Percentiles rank a stretch among this genome's conserved stretches.
Evolutionary conservation across 306 rosid species (phyloP).

Genomic region (Vicia faba): DNA sequence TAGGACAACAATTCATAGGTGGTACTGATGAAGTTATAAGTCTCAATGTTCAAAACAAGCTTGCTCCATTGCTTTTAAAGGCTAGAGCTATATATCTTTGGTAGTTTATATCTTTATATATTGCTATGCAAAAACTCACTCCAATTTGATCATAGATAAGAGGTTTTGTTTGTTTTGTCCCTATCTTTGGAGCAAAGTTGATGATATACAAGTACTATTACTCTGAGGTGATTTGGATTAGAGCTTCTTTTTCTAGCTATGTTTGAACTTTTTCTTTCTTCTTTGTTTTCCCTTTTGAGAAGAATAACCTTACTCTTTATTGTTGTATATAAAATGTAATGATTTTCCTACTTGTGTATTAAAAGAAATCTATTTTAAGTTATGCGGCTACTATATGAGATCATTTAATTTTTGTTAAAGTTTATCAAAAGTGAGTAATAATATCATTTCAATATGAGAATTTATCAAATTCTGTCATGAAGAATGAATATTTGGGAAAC

Average conservation of each 20-base stretch:
- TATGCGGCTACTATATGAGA: conserved; percentile 1
- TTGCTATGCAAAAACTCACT: conserved; percentile 18
- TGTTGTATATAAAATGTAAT: conserved; percentile 6
- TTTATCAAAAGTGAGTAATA: background rate
- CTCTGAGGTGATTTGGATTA: background rate
- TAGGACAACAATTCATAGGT: conserved; percentile 68
- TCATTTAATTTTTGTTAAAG: background rate
- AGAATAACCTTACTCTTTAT: background rate
- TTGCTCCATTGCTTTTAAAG: conserved; percentile 53
- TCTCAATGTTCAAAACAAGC: conserved; percentile 63
- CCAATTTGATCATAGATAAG: background rate
- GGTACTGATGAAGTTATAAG: conserved; percentile 60
- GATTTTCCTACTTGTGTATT: background rate
- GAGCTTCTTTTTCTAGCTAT: conserved; percentile 5
- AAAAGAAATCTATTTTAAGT: conserved; percentile 20
- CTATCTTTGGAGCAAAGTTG: background rate
- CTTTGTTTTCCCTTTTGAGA: conserved; percentile 5
- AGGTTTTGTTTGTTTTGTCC: background rate
- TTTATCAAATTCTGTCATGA: background rate
- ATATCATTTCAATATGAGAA: background rate
- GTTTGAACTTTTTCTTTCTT: background rate
- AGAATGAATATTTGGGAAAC: background rate
- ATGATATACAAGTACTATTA: background rate
- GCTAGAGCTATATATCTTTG: conserved; percentile 65
- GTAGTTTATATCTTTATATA: background rate